Percentiles rank a stretch among this genome's conserved stretches.
Evolutionary conservation across 345 rosid genomes (phyloP).

Genomic region (Salix viminalis): DNA sequence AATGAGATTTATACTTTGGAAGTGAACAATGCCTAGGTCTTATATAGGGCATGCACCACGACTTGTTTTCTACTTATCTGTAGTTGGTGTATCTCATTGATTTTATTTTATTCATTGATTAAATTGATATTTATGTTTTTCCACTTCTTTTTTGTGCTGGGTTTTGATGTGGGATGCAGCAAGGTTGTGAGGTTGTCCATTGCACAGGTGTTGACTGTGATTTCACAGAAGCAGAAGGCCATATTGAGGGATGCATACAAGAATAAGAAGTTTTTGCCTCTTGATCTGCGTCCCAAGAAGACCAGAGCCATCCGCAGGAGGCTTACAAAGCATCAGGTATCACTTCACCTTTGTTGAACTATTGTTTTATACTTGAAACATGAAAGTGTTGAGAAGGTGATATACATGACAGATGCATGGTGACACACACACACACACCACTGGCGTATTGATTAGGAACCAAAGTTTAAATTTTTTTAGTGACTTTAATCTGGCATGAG

Average conservation of each 20-base stretch:
- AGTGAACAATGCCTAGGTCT: not conserved
- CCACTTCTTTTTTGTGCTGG: not conserved
- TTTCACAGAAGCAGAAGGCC: slow-evolving; percentile 85
- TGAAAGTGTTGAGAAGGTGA: not conserved
- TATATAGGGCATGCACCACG: not conserved
- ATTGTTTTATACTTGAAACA: not conserved
- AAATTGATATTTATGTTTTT: no score
- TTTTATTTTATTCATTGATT: not conserved
- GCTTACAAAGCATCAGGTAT: slow-evolving; percentile 91
- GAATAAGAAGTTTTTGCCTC: slow-evolving; percentile 77
- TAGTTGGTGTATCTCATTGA: not conserved
- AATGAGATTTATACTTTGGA: not conserved
- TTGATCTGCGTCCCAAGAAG: slow-evolving; percentile 95
- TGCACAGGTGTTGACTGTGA: slow-evolving; percentile 86
- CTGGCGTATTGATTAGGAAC: not conserved
- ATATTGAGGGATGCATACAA: slow-evolving; percentile 77
- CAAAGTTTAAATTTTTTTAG: not conserved
- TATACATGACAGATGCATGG: not conserved
- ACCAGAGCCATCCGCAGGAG: slow-evolving; percentile 87
- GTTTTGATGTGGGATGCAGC: slow-evolving; percentile 31
- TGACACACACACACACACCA: not conserved
- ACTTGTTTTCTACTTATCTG: not conserved
- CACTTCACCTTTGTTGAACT: not conserved
- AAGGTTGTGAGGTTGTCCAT: slow-evolving; percentile 93
- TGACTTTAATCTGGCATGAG: not conserved